These are phyloP conservation scores for Colletotrichum australisinense DNA, from an alignment of 2,329 filamentous ascomycete genomes.

Conservation along the genomic window DNA sequence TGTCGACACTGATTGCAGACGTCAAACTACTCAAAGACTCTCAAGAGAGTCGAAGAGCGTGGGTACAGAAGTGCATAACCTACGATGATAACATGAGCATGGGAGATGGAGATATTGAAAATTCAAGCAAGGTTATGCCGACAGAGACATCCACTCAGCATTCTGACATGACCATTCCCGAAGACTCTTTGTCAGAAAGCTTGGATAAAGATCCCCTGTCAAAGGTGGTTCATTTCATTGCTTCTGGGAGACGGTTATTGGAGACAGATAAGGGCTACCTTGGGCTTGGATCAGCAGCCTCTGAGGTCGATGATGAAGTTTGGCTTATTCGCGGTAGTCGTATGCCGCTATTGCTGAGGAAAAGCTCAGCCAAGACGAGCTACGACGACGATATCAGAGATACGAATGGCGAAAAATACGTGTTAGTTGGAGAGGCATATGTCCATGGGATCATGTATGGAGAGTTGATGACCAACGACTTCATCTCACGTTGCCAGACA, in stretches of 20 bases:
- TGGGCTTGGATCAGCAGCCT: not conserved
- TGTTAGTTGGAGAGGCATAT: slow-evolving; percentile 7
- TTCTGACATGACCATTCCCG: not conserved
- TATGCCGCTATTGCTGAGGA: slow-evolving; percentile 13
- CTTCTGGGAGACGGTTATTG: not conserved
- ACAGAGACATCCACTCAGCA: not conserved
- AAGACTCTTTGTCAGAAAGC: not conserved
- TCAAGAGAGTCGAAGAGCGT: not conserved
- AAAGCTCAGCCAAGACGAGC: not conserved
- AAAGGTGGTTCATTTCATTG: slow-evolving; percentile 2
- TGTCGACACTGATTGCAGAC: slow-evolving; percentile 10
- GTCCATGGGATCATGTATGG: slow-evolving; percentile 24
- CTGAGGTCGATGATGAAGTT: slow-evolving; percentile 1
- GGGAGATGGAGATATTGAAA: not conserved
- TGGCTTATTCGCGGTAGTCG: slow-evolving; percentile 18
- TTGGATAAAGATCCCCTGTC: slow-evolving; percentile 3
- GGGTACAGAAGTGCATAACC: slow-evolving; percentile 7
- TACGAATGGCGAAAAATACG: not conserved
- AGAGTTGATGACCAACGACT: not conserved
- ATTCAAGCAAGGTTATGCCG: not conserved
- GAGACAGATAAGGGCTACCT: not conserved
- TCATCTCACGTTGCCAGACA: not conserved
- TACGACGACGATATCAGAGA: no score
- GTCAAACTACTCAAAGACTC: not conserved
- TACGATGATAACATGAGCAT: not conserved